These are phyloP conservation scores for Murraya paniculata DNA, from an alignment of 345 rosid species.

Conservation along the genomic window DNA sequence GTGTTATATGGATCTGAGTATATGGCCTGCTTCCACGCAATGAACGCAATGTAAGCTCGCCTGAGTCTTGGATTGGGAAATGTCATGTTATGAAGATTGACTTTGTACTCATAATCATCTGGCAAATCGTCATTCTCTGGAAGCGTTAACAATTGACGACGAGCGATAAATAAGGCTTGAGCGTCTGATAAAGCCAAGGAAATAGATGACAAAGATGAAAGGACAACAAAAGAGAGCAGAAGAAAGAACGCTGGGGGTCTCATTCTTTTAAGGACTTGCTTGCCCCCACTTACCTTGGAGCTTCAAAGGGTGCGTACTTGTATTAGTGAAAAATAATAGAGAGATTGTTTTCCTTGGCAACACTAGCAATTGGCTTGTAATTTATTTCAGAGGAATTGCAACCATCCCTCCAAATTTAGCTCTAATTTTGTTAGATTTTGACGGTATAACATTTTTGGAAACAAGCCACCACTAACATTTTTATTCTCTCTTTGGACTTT, in stretches of 20 bases:
- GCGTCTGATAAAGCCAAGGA: conserved; percentile 31
- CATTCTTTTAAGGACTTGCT: conserved; percentile 27
- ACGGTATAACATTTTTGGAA: background rate
- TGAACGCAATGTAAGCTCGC: conserved; percentile 58
- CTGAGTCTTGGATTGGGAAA: conserved; percentile 48
- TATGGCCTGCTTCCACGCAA: conserved; percentile 55
- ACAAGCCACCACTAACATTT: background rate
- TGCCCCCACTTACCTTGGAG: conserved; percentile 32
- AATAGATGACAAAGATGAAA: background rate
- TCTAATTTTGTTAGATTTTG: background rate
- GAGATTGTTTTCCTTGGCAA: background rate
- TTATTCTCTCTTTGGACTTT: background rate
- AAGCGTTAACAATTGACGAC: conserved; percentile 32
- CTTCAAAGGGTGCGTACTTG: conserved; percentile 49
- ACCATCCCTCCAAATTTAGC: background rate
- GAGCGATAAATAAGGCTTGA: conserved; percentile 34
- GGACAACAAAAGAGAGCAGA: conserved; percentile 16
- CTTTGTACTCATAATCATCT: conserved; percentile 19
- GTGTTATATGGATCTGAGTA: conserved; percentile 59
- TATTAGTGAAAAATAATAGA: background rate
- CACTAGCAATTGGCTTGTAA: background rate
- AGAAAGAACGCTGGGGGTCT: conserved; percentile 34
- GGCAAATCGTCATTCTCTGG: conserved; percentile 31
- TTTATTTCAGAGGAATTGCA: conserved; percentile 1
- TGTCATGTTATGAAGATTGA: conserved; percentile 25